Conservation (phyloP, 1,284 basidiomycete genomes). For the Malassezia equina region DNA sequence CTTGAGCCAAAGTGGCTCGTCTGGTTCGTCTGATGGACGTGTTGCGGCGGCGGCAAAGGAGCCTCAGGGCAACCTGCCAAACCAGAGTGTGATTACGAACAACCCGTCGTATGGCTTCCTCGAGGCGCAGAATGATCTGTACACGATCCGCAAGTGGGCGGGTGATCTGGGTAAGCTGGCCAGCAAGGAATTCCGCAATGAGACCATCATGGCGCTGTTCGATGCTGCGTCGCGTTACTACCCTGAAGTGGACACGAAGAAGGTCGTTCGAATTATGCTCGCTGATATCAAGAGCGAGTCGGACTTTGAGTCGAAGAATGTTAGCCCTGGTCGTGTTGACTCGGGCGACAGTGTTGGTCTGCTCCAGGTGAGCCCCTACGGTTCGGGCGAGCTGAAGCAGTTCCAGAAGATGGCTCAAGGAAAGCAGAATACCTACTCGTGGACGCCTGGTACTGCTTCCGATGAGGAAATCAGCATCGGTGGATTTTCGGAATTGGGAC, state of each 20-base stretch:
- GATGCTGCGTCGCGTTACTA: constrained; percentile 40
- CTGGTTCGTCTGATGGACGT: background rate
- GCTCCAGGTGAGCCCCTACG: constrained; percentile 37
- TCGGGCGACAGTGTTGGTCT: constrained; percentile 36
- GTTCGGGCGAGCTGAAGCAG: constrained; percentile 24
- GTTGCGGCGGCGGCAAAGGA: constrained; percentile 7
- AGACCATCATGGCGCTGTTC: constrained; percentile 38
- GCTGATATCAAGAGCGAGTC: constrained; percentile 45
- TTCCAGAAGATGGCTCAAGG: constrained; percentile 29
- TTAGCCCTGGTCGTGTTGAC: constrained; percentile 31
- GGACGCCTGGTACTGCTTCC: constrained; percentile 17
- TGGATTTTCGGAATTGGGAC: constrained; percentile 20
- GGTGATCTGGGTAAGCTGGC: constrained; percentile 26
- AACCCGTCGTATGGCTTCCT: constrained; percentile 26
- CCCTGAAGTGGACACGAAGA: constrained; percentile 35
- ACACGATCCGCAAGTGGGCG: constrained; percentile 39
- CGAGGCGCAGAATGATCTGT: constrained; percentile 32
- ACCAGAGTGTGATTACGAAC: constrained; percentile 26
- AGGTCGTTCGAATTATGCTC: constrained; percentile 31
- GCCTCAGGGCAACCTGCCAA: constrained; percentile 15
- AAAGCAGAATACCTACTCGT: constrained; percentile 24
- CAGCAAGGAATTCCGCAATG: constrained; percentile 25
- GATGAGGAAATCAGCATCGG: constrained; percentile 11
- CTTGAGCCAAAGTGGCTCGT: background rate
- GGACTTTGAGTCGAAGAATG: constrained; percentile 25